Evolutionary conservation across 306 rosid species (phyloP).

Genomic region (Cicer yamashitae): DNA sequence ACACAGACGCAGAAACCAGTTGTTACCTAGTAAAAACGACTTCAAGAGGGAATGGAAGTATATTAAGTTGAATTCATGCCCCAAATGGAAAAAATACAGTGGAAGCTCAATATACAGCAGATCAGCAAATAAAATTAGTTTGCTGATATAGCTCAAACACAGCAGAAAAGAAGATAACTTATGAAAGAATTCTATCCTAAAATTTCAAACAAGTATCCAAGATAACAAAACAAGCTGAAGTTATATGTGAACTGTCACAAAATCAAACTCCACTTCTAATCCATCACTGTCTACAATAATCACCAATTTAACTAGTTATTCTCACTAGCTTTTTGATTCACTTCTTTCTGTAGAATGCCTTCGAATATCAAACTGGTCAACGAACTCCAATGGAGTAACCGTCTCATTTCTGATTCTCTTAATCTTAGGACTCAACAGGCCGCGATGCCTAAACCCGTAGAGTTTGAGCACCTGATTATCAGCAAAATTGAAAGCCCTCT

Average conservation of each 20-base stretch:
- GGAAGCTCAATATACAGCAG: constrained; percentile 50
- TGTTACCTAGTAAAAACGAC: constrained; percentile 14
- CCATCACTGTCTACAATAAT: constrained; percentile 52
- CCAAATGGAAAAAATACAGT: constrained; percentile 33
- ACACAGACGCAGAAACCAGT: constrained; percentile 10
- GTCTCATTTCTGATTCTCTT: constrained; percentile 93
- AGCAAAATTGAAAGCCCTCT: constrained; percentile 96
- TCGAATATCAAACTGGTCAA: constrained; percentile 82
- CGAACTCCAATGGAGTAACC: constrained; percentile 72
- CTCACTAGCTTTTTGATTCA: constrained; percentile 62
- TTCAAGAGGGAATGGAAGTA: constrained; percentile 34
- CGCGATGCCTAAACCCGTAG: constrained; percentile 91
- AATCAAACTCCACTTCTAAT: constrained; percentile 52
- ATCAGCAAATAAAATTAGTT: constrained; percentile 54
- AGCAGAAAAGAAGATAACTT: constrained; percentile 50
- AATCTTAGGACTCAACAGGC: constrained; percentile 91
- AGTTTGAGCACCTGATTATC: constrained; percentile 92
- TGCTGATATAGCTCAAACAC: constrained; percentile 51
- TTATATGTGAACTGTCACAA: constrained; percentile 54
- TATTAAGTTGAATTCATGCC: constrained; percentile 38
- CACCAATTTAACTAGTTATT: constrained; percentile 45
- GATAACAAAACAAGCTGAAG: constrained; percentile 49
- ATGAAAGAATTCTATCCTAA: constrained; percentile 67
- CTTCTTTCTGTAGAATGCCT: constrained; percentile 50
- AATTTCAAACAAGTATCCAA: constrained; percentile 49